Conservation (phyloP, 208 protist species). For the Trypanosoma brucei region DNA sequence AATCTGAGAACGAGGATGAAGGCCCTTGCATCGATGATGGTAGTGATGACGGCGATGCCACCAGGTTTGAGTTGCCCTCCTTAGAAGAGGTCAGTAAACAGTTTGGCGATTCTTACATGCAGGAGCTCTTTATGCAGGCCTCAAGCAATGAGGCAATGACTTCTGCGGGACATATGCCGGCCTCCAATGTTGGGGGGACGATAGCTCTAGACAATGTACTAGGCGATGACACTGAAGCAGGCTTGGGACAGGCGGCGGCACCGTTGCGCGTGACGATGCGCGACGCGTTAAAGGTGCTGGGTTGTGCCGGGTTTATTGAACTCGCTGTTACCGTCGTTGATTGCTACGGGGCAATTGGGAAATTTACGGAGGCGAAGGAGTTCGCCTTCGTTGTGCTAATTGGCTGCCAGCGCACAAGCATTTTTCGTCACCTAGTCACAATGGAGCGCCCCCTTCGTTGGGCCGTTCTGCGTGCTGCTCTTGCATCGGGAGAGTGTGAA, state of each 20-base stretch:
- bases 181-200: neutral
- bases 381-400: conserved; percentile 77
- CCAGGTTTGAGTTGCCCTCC: conserved; percentile 55
- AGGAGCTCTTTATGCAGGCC: conserved; percentile 75
- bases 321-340: conserved; percentile 76
- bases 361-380: conserved; percentile 85
- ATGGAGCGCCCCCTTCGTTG: conserved; percentile 72
- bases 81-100: conserved; percentile 77
- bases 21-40: conserved; percentile 13
- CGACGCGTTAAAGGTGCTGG: conserved; percentile 62
- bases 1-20: conserved; percentile 45
- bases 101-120: conserved; percentile 77
- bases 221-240: conserved; percentile 9
- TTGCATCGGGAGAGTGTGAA: conserved; percentile 68
- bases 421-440: conserved; percentile 43
- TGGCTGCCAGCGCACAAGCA: conserved; percentile 36
- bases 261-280: conserved; percentile 58
- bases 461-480: conserved; percentile 68
- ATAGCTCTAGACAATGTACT: conserved; percentile 5
- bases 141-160: conserved; percentile 35
- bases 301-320: conserved; percentile 48
- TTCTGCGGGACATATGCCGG: conserved; percentile 16
- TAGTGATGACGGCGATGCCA: conserved; percentile 15
- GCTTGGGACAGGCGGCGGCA: conserved; percentile 1
- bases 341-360: conserved; percentile 76